Conservation (phyloP, 2,329 filamentous ascomycete genomes). For the Colletotrichum noveboracense region DNA sequence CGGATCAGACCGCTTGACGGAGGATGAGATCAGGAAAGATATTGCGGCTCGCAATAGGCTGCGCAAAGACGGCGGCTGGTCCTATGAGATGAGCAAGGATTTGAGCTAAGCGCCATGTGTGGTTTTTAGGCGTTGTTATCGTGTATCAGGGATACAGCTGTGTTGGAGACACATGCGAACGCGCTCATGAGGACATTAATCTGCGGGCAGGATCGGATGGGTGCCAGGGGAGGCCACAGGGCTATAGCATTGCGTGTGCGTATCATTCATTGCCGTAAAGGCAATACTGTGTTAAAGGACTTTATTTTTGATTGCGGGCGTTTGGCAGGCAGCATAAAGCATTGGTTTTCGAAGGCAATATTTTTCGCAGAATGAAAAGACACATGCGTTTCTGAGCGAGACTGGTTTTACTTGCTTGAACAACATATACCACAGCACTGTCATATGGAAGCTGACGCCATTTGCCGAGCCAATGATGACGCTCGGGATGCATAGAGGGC, state of each 20-base stretch:
- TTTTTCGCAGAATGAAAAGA: conserved; percentile 2
- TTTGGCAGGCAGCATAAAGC: conserved; percentile 11
- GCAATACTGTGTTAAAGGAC: background rate
- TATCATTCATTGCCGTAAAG: conserved; percentile 1
- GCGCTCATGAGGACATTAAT: conserved; percentile 14
- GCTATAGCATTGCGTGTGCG: background rate
- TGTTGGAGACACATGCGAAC: conserved; percentile 19
- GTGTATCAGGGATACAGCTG: conserved; percentile 10
- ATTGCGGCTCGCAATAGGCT: conserved; percentile 79
- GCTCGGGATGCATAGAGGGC: background rate
- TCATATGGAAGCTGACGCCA: background rate
- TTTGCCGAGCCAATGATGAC: background rate
- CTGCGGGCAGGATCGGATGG: background rate
- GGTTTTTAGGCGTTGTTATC: conserved; percentile 10
- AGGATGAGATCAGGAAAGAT: conserved; percentile 85
- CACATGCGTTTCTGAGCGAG: background rate
- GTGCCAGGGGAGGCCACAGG: background rate
- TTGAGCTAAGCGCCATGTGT: conserved; percentile 37
- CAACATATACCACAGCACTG: background rate
- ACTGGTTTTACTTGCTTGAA: background rate
- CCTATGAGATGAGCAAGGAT: conserved; percentile 64
- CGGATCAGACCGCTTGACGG: conserved; percentile 79
- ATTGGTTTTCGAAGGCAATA: conserved; percentile 8
- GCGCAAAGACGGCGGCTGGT: conserved; percentile 85
- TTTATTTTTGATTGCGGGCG: conserved; percentile 3